A percentile compares a stretch with the other conserved stretches of the same genome.
Conservation (phyloP, 257 asterid genomes). For the Solanum chmielewskii region DNA sequence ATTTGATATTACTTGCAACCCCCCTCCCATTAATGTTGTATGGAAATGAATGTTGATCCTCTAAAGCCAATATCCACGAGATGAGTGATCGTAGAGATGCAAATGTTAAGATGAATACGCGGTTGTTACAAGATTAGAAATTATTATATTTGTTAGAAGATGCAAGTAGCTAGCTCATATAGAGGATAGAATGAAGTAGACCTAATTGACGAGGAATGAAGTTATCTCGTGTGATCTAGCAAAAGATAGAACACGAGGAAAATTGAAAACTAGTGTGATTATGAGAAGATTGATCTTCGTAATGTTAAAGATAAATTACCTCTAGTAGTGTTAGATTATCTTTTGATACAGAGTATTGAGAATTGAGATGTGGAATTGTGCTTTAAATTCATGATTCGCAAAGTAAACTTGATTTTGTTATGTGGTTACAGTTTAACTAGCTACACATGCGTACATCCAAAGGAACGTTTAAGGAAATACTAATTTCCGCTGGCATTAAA, state of each 20-base stretch:
- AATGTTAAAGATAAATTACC: neutral
- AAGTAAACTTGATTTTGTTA: neutral
- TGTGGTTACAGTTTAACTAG: slow-evolving; percentile 5
- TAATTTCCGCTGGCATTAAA: slow-evolving; percentile 11
- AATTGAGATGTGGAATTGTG: neutral
- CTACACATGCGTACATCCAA: slow-evolving; percentile 42
- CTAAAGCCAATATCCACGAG: neutral
- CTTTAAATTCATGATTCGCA: neutral
- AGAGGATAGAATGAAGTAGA: neutral
- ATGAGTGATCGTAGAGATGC: neutral
- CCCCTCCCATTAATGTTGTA: neutral
- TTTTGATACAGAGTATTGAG: neutral
- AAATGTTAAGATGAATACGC: neutral
- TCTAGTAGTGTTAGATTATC: neutral
- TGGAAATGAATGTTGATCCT: neutral
- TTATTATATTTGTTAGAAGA: neutral
- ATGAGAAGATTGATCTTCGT: neutral
- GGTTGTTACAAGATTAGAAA: neutral
- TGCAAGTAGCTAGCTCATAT: neutral
- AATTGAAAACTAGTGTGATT: neutral
- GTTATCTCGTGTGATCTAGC: neutral
- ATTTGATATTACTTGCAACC: neutral
- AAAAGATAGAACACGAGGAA: neutral
- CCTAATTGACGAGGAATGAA: neutral
- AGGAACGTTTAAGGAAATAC: slow-evolving; percentile 27